Base-by-base conservation (phyloP, 2,329 filamentous ascomycete genomes). In the Westerdykella aurantiaca region DNA sequence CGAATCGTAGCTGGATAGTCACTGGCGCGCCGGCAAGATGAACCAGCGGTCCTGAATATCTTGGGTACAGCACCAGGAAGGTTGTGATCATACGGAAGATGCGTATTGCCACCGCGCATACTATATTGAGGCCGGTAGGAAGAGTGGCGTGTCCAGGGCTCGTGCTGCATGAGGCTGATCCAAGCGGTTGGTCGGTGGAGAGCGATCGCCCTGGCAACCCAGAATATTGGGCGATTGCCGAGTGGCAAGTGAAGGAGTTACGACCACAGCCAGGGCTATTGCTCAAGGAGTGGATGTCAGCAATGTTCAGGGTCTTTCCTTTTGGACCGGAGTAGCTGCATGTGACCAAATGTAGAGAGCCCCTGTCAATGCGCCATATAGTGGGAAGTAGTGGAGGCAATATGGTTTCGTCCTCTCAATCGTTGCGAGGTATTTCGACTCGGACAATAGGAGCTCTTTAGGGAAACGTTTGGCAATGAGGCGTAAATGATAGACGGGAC, bases 121-220 rank as follows among this genome's bases (percentile, higher is more conserved):
- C 4, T 34, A 42, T 34, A 42, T 29, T 47, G 47, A 46, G 42
- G 47, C 45, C 39, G 42, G 31, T 50, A 44, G 44, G 38, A 34
- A 42, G 31, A 37, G 34, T 22, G 38, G 31, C 40, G 34, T 9
- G 16, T 5, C 17, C 43, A 17, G 31, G 38, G 41, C 23, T 37
- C 34, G 37, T 44, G 44, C 38, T 33, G 39, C 39, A 23, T 34
- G 38, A 45, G 50, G 50, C 45, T 49, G 51, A 44, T 53, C 57
- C 55, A 45, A 50, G 45, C 38, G 41, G 16, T n/a, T 50, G 56
- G 55, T 49, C 50, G 48, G 47, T 44, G 52, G 50, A 47, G 39
- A 35, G 34, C 39, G 55, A 55, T 55, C 49, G 48, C 41, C 42
- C 42, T 47, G 49, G 39, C 38, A 41, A 34, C 23, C 49, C 42